Conservation (phyloP, 331 rosid genomes). For the Dryas integrifolia region DNA sequence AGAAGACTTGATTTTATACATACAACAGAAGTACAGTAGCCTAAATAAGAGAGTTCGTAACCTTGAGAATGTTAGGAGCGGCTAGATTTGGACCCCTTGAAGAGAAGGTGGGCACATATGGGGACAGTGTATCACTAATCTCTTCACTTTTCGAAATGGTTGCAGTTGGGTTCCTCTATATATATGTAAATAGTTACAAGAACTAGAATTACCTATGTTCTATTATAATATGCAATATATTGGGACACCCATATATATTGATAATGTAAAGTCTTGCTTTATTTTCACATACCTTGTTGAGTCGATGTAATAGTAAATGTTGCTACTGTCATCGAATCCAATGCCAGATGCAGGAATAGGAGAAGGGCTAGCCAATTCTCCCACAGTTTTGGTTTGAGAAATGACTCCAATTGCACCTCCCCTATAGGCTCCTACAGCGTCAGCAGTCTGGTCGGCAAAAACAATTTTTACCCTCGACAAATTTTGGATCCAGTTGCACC, state of each 20-base stretch:
- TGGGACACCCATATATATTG: no score
- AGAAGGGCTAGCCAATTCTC: no score
- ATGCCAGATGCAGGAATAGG: background rate
- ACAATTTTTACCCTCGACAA: slow-evolving; percentile 37
- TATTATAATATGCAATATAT: no score
- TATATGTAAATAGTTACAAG: background rate
- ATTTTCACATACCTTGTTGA: slow-evolving; percentile 34
- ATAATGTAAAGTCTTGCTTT: no score
- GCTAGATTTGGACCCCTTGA: slow-evolving; percentile 38
- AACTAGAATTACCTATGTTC: background rate
- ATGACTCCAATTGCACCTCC: no score
- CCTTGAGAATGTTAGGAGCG: no score
- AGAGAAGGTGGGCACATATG: slow-evolving; percentile 42
- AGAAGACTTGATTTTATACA: no score
- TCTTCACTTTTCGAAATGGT: slow-evolving; percentile 37
- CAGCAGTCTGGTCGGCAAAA: background rate
- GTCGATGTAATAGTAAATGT: slow-evolving; percentile 28
- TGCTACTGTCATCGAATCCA: slow-evolving; percentile 19
- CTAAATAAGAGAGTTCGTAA: no score
- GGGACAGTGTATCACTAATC: slow-evolving; percentile 36
- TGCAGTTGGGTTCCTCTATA: slow-evolving; percentile 43
- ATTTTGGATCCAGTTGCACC: background rate
- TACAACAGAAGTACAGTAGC: no score
- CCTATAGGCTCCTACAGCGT: no score
- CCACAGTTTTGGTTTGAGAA: no score